Percentiles rank a stretch among this genome's conserved stretches.
These are phyloP conservation scores for Diphasiastrum complanatum DNA, from an alignment of 83 land plant species.

Conservation along the genomic window DNA sequence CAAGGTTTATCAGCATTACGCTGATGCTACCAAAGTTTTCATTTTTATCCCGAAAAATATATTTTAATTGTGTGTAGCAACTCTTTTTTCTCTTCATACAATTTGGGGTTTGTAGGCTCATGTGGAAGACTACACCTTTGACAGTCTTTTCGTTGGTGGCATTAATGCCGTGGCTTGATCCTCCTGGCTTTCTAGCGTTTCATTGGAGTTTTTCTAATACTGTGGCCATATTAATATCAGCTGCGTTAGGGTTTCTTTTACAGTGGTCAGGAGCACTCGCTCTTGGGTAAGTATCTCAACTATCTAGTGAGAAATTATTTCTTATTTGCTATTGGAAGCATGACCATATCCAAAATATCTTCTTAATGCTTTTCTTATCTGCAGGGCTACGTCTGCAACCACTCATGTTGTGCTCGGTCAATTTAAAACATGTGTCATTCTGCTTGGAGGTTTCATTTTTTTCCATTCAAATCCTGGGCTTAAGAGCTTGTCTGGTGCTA, in stretches of 20 bases:
- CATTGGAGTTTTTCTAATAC: conserved; percentile 49
- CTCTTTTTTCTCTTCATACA: not conserved
- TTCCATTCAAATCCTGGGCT: conserved; percentile 72
- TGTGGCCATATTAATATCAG: conserved; percentile 54
- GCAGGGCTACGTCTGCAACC: conserved; percentile 89
- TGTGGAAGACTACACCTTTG: conserved; percentile 94
- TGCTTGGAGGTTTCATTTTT: conserved; percentile 67
- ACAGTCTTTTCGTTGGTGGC: conserved; percentile 61
- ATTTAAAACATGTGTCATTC: conserved; percentile 83
- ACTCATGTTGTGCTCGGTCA: conserved; percentile 89
- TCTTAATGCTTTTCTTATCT: not conserved
- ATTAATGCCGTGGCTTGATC: conserved; percentile 79
- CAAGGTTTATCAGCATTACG: too few relatives aligned
- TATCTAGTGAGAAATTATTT: conserved; percentile 5
- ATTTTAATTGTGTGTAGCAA: too few relatives aligned
- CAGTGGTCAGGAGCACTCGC: conserved; percentile 96
- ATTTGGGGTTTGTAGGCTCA: conserved; percentile 46
- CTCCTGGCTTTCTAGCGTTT: conserved; percentile 72
- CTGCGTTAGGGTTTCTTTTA: conserved; percentile 70
- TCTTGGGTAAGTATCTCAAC: conserved; percentile 49
- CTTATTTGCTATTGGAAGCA: not conserved
- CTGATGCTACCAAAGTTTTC: too few relatives aligned
- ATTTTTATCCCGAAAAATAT: too few relatives aligned
- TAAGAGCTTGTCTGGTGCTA: conserved; percentile 60
- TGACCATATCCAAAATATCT: not conserved